Base-by-base conservation (phyloP, 2,329 filamentous ascomycete genomes). In the Botrytis aclada region DNA sequence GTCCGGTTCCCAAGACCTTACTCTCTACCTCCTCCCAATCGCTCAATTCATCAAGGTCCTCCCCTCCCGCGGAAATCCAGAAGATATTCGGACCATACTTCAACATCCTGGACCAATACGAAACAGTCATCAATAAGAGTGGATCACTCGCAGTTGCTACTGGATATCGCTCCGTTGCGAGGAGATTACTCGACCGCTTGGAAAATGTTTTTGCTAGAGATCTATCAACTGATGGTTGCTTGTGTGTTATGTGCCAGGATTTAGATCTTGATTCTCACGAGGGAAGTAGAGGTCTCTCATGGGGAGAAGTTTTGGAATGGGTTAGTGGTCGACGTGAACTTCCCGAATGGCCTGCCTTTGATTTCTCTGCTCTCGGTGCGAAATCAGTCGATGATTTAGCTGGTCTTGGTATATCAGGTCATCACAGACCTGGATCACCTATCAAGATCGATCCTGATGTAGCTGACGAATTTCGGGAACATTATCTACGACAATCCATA, bases 151-250 rank as follows among this genome's bases (percentile, higher is more conserved):
- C 96, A 3, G 96, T 98, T 2, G 96, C 96, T 25, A 98, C 95
- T 0, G 96, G 96, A 9, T 97, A 98, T 81, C 90, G 93, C 71
- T 98, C 95, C 0, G 93, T 98, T n/a, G 96, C 96, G 5, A 90
- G 96, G 8, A 89, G 95, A 69, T 84, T 98, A 37, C 87, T 98
- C 8, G 95, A 99, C 82, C 90, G 96, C 54, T 86, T 99, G 6
- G 95, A 98, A 81, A 93, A 95, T 72, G 94, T 99, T 14, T 98
- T 99, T 82, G 95, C 94, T 3, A 88, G 96, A 74, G 95, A 98
- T 79, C 90, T 99, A 51, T 95, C 95, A 0, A 90, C 90, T 0
- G 90, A 97, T 79, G 90, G 91, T n/a, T 98, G 95, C 81, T 84
- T 86, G 61, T 98, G 95, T 81, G 85, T 96, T 72, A 93, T 98